phyloP scores from a whole-genome alignment of 2,329 filamentous ascomycete species.

The Aspergillaceae sp. region DNA sequence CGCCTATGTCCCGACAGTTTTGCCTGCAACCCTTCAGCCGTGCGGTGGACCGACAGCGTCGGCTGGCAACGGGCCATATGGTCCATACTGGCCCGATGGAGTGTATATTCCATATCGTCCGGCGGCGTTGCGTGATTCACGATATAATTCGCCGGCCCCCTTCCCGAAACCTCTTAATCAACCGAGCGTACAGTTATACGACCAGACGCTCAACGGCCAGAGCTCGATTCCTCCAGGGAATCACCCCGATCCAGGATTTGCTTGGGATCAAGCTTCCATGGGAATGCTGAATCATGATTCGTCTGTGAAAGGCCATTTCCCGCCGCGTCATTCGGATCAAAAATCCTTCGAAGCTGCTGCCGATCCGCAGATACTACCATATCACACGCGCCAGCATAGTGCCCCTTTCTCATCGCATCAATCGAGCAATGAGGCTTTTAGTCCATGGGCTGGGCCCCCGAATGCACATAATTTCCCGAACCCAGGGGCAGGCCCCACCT shows the following conservation, averaged over 20 bases:
- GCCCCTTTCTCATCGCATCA: slow-evolving; percentile 14
- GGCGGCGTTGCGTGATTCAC: slow-evolving; percentile 48
- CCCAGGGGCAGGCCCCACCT: slow-evolving; percentile 11
- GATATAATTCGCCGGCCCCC: slow-evolving; percentile 27
- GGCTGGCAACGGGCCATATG: slow-evolving; percentile 49
- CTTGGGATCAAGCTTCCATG: slow-evolving; percentile 25
- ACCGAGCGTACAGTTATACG: slow-evolving; percentile 18
- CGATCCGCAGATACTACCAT: slow-evolving; percentile 21
- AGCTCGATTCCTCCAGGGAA: slow-evolving; percentile 18
- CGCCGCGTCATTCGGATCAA: slow-evolving; percentile 30
- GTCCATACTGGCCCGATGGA: slow-evolving; percentile 58
- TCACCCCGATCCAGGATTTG: slow-evolving; percentile 18
- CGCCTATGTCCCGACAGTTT: slow-evolving; percentile 49
- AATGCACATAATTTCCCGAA: slow-evolving; percentile 15
- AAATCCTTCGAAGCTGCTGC: slow-evolving; percentile 19
- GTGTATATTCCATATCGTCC: slow-evolving; percentile 53
- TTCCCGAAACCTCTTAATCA: slow-evolving; percentile 16
- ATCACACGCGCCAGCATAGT: slow-evolving; percentile 16
- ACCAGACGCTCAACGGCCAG: slow-evolving; percentile 23
- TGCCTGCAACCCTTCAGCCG: slow-evolving; percentile 52
- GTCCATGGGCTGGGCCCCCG: slow-evolving; percentile 18
- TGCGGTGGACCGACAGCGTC: slow-evolving; percentile 51
- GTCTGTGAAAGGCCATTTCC: slow-evolving; percentile 28
- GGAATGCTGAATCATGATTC: slow-evolving; percentile 20
- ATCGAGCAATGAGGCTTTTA: slow-evolving; percentile 13